A percentile compares a stretch with the other conserved stretches of the same genome.
These are phyloP conservation scores for Capronia americana DNA, from an alignment of 2,329 filamentous ascomycete species.

Conservation along the genomic window DNA sequence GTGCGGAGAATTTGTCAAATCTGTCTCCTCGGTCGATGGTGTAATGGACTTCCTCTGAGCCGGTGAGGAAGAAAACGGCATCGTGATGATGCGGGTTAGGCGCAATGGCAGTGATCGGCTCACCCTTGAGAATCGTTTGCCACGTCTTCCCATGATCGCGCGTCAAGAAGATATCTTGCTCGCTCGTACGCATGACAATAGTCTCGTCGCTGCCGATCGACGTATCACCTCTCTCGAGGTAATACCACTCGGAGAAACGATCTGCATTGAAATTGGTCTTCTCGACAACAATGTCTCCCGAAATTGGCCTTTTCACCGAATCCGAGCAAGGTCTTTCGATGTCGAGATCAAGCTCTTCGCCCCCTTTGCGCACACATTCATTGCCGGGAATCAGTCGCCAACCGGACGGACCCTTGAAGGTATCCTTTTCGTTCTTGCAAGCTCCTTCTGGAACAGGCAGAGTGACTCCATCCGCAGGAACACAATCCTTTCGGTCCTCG, in stretches of 20 bases:
- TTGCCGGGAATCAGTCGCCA: conserved; percentile 91
- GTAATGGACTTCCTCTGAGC: conserved; percentile 72
- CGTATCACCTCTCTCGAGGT: conserved; percentile 77
- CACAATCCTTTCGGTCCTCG: conserved; percentile 72
- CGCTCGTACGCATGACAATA: conserved; percentile 65
- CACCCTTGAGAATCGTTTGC: conserved; percentile 71
- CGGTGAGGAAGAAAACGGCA: conserved; percentile 83
- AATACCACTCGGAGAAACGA: conserved; percentile 65
- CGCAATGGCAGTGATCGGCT: conserved; percentile 73
- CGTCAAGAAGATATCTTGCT: conserved; percentile 72
- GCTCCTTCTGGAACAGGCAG: conserved; percentile 72
- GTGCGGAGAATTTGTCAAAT: conserved; percentile 76
- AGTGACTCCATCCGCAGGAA: conserved; percentile 60
- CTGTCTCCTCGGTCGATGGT: conserved; percentile 78
- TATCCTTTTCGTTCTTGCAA: conserved; percentile 75
- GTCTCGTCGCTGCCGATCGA: conserved; percentile 75
- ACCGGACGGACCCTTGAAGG: conserved; percentile 83
- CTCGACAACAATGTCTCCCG: conserved; percentile 69
- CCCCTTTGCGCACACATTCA: conserved; percentile 67
- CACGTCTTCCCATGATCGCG: conserved; percentile 89
- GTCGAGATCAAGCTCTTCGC: conserved; percentile 71
- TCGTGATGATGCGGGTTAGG: conserved; percentile 84
- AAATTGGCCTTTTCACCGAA: conserved; percentile 58
- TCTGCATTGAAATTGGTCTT: conserved; percentile 68
- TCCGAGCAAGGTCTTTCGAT: conserved; percentile 80